Evolutionary conservation across 2,329 filamentous ascomycete genomes (phyloP).

Genomic region (Emydomyces testavorans): DNA sequence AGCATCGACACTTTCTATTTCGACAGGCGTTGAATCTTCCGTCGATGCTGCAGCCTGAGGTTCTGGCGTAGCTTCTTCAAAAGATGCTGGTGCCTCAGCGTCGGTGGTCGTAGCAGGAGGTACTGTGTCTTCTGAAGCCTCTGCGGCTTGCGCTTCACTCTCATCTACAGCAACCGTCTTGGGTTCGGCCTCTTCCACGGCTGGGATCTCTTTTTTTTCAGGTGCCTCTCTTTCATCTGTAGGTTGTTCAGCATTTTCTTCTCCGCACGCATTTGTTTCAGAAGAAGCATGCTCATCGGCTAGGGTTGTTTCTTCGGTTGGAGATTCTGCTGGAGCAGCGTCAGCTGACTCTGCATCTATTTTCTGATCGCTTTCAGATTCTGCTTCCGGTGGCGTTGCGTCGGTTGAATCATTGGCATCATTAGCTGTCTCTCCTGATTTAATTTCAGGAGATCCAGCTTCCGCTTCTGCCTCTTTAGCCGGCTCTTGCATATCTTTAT

Average conservation of each 20-base stretch:
- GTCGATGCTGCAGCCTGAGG: background rate
- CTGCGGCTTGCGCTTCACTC: background rate
- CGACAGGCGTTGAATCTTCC: conserved; percentile 1
- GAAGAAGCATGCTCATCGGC: background rate
- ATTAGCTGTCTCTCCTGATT: background rate
- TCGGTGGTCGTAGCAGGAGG: background rate
- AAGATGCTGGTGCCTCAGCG: background rate
- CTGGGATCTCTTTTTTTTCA: background rate
- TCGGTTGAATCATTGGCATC: background rate
- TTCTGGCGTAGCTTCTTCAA: background rate
- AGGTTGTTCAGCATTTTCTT: background rate
- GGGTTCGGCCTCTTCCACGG: background rate
- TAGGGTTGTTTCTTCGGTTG: background rate
- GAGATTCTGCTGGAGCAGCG: background rate
- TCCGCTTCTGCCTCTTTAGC: background rate
- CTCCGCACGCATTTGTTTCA: background rate
- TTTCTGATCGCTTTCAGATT: conserved; percentile 15
- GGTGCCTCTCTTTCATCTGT: conserved; percentile 10
- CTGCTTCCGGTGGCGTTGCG: background rate
- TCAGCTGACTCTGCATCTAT: conserved; percentile 15
- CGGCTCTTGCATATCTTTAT: no score
- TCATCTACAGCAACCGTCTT: background rate
- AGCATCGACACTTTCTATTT: background rate
- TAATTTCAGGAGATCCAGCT: background rate
- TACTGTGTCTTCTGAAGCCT: background rate